A percentile compares a stretch with the other conserved stretches of the same genome.
Conservation (phyloP, 257 asterid genomes). For the Paulownia fortunei region DNA sequence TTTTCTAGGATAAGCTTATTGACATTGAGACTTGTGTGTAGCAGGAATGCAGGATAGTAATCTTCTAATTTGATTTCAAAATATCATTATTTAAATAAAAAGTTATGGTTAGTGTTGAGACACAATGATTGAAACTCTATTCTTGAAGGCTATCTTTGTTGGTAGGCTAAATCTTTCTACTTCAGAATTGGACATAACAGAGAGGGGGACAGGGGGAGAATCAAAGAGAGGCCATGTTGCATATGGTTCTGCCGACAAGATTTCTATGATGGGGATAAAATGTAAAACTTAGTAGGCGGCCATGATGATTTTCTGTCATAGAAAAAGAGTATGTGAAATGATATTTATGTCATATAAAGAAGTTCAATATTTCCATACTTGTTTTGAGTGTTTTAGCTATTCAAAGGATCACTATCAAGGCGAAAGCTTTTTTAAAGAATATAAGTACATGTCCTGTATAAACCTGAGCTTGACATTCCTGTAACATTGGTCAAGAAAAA, state of each 20-base stretch:
- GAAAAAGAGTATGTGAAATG: neutral
- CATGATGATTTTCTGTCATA: neutral
- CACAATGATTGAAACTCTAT: neutral
- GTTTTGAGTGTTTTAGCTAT: constrained; percentile 6
- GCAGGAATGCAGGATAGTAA: neutral
- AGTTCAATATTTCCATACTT: neutral
- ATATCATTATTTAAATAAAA: neutral
- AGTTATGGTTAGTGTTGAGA: constrained; percentile 13
- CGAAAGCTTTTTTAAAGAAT: neutral
- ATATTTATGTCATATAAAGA: neutral
- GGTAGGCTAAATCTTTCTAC: neutral
- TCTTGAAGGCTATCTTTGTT: neutral
- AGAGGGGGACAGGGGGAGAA: neutral
- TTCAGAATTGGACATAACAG: constrained; percentile 4
- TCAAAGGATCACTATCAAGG: neutral
- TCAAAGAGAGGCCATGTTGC: neutral
- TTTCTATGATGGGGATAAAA: neutral
- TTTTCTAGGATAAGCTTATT: constrained; percentile 18
- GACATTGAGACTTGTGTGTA: constrained; percentile 1
- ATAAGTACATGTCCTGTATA: neutral
- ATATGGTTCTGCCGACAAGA: neutral
- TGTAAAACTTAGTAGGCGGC: neutral
- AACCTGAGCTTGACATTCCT: neutral
- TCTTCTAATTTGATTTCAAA: constrained; percentile 5
- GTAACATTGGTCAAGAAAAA: neutral